Percentiles rank a stretch among this genome's conserved stretches.
These are phyloP conservation scores for Boletus speciosus DNA, from an alignment of 768 basidiomycete genomes.

Conservation along the genomic window DNA sequence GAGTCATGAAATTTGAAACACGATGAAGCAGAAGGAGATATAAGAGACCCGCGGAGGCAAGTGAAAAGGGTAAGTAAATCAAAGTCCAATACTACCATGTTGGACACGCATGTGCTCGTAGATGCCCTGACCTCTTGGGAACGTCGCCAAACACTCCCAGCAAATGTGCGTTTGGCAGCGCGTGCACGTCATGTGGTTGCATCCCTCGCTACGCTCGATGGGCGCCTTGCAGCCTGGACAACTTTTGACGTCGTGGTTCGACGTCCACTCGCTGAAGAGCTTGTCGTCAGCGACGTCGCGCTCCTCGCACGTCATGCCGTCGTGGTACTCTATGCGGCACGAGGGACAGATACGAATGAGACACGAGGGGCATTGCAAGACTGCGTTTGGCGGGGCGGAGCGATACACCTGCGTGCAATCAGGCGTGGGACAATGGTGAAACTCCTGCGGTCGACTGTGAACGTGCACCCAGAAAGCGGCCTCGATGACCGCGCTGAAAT, in stretches of 20 bases:
- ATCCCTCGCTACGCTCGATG: constrained; percentile 73
- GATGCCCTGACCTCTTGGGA: constrained; percentile 64
- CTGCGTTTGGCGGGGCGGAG: constrained; percentile 42
- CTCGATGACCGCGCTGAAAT: constrained; percentile 54
- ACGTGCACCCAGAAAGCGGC: constrained; percentile 63
- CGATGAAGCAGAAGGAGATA: constrained; percentile 4
- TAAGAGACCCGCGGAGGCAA: background rate
- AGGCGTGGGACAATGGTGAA: constrained; percentile 74
- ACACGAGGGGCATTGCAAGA: constrained; percentile 70
- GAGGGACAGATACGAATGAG: constrained; percentile 63
- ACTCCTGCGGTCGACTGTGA: constrained; percentile 56
- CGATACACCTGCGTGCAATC: constrained; percentile 78
- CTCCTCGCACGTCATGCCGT: constrained; percentile 63
- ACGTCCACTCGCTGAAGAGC: constrained; percentile 63
- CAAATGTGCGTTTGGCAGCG: constrained; percentile 76
- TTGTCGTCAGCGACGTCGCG: constrained; percentile 48
- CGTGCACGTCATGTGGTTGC: constrained; percentile 80
- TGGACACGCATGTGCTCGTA: constrained; percentile 70
- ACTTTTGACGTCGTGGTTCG: constrained; percentile 60
- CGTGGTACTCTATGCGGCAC: constrained; percentile 60
- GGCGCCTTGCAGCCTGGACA: constrained; percentile 70
- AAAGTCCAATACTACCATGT: constrained; percentile 63
- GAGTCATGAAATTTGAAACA: background rate
- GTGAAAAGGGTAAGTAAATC: background rate
- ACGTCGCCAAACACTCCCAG: constrained; percentile 75